Evolutionary conservation across 306 rosid species (phyloP).

Genomic region (Malus sylvestris): DNA sequence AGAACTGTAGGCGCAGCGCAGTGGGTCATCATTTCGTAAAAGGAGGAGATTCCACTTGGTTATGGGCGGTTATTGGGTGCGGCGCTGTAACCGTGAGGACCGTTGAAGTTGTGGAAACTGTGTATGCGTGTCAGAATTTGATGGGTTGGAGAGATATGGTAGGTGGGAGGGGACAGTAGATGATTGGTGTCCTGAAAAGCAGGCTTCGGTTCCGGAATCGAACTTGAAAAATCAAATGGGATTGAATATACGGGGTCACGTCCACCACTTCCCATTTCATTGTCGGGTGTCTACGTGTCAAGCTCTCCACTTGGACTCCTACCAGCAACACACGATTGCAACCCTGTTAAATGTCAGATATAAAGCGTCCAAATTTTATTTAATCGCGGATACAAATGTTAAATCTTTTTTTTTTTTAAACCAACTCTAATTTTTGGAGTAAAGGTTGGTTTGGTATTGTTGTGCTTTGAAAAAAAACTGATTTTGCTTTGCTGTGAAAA

Average conservation of each 20-base stretch:
- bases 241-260: conserved; percentile 5
- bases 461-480: too few species aligned
- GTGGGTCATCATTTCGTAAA: conserved; percentile 1
- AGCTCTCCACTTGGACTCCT: background rate
- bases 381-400: too few species aligned
- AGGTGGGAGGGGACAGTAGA: background rate
- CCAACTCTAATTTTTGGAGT: too few species aligned
- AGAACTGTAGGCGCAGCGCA: background rate
- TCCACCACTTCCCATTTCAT: conserved; percentile 11
- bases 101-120: background rate
- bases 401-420: too few species aligned
- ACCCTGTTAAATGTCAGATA: too few species aligned
- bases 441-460: too few species aligned
- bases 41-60: background rate
- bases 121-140: background rate
- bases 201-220: background rate
- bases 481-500: too few species aligned
- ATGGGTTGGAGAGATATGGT: background rate
- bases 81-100: background rate
- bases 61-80: background rate
- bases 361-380: too few species aligned
- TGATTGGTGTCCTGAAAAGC: background rate
- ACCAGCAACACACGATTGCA: background rate
- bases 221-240: conserved; percentile 1
- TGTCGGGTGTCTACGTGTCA: conserved; percentile 1